phyloP scores from a whole-genome alignment of 2,329 filamentous ascomycete genomes.

The Leptosphaerulina australis region DNA sequence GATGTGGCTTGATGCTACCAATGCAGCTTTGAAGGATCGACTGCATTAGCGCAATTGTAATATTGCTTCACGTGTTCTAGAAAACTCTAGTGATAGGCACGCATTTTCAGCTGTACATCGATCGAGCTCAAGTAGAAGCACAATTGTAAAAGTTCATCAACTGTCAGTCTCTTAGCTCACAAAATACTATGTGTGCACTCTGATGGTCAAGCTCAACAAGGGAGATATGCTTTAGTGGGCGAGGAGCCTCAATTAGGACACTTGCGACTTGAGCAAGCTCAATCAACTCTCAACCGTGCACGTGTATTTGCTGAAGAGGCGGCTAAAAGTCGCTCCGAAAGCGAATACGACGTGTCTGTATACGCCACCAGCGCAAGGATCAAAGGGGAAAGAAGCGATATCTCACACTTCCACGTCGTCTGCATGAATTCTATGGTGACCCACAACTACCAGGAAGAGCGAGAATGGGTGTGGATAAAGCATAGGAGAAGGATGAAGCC shows the following conservation, averaged over 20 bases:
- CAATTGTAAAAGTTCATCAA: no score
- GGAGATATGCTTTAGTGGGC: no score
- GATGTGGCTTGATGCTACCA: neutral
- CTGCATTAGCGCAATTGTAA: neutral
- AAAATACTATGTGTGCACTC: no score
- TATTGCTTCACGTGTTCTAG: neutral
- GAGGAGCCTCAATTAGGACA: no score
- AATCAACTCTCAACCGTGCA: no score
- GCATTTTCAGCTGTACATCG: neutral
- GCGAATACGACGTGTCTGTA: neutral
- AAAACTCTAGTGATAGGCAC: conserved; percentile 2
- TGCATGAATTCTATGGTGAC: neutral
- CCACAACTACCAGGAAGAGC: neutral
- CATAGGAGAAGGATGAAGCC: neutral
- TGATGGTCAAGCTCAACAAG: no score
- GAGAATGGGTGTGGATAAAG: neutral
- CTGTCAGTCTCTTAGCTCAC: no score
- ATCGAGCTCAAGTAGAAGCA: neutral
- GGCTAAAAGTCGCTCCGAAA: neutral
- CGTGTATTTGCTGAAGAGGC: neutral
- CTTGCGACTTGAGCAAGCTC: no score
- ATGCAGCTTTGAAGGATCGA: neutral
- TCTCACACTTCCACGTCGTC: neutral
- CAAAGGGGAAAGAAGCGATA: neutral
- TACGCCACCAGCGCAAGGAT: conserved; percentile 2